Base-by-base conservation (phyloP, 2,329 filamentous ascomycete genomes). In the Grosmannia serpens region DNA sequence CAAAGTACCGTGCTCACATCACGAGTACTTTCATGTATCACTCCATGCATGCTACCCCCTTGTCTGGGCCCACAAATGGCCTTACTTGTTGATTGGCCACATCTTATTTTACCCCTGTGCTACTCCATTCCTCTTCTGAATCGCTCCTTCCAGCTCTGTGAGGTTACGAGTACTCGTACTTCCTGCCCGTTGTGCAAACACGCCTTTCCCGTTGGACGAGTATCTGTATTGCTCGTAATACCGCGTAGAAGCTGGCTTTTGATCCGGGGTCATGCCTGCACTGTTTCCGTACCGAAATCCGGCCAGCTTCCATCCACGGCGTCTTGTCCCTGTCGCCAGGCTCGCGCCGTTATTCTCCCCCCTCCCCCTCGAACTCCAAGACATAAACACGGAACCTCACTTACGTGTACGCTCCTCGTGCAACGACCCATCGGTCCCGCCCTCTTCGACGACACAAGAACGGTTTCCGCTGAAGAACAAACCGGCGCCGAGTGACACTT, bases 31-130 rank as follows among this genome's bases (percentile, higher is more conserved):
- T 27, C 4, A 55, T 17, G 53, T 55, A 55, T 31, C 53, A 17
- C 4, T 55, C 20, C 26, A 24, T 31, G 10, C 26, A 17, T 15
- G 53, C 41, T 55, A 55, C 53, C 29, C 59, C 61, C 61, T 57
- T 55, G 56, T 46, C 53, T 13, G 56, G 55, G 26, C 55, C 59
- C 61, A 58, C 50, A n/a, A 10, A 5, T 9, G n/a, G 3, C 4
- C n/a, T 10, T n/a, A 26, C 35, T n/a, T 15, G 27, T 31, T 38
- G 49, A 60, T 61, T 61, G 60, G 58, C 49, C 49, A 15, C 29
- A 31, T 29, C 20, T 15, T 17, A 9, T 26, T 31, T 35, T 53
- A 50, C 53, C 57, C 47, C 26, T 47, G 53, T n/a, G 26, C 24
- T 17, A 55, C 47, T 20, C 33, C 33, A 27, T 35, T 22, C 15